phyloP scores from a whole-genome alignment of 345 rosid species.

The Euphorbia tirucalli region DNA sequence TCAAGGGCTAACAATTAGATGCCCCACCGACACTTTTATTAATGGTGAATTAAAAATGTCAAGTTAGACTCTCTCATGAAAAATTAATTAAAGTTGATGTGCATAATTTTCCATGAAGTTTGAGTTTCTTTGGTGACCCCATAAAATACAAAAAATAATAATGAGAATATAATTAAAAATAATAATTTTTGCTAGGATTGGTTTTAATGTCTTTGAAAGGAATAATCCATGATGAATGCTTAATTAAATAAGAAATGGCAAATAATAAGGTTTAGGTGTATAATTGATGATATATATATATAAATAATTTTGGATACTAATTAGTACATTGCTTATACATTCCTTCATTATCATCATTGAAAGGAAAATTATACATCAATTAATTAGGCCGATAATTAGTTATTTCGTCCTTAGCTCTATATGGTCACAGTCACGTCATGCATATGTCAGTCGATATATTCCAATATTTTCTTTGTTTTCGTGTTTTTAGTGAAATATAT shows the following conservation, averaged over 20 bases:
- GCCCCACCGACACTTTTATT: slow-evolving; percentile 17
- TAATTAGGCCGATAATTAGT: neutral
- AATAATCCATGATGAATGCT: neutral
- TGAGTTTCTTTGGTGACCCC: neutral
- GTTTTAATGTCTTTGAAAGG: neutral
- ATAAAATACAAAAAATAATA: neutral
- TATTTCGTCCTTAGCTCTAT: neutral
- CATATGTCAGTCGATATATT: neutral
- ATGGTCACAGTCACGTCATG: neutral
- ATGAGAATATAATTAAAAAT: neutral
- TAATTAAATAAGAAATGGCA: neutral
- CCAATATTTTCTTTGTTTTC: neutral
- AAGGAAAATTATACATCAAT: neutral
- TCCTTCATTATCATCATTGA: neutral
- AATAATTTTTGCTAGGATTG: neutral
- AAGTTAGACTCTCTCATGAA: neutral
- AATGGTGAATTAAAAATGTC: neutral
- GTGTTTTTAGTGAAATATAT: no score
- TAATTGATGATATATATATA: neutral
- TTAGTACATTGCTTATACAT: slow-evolving; percentile 2
- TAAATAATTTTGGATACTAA: no score
- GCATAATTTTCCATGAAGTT: neutral
- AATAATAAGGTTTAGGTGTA: neutral
- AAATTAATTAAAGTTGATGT: neutral
- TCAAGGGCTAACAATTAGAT: slow-evolving; percentile 9